Evolutionary conservation across 2,329 filamentous ascomycete genomes (phyloP), one percentile per base, ranked within the genome.

Genomic region (Fusarium temperatum): DNA sequence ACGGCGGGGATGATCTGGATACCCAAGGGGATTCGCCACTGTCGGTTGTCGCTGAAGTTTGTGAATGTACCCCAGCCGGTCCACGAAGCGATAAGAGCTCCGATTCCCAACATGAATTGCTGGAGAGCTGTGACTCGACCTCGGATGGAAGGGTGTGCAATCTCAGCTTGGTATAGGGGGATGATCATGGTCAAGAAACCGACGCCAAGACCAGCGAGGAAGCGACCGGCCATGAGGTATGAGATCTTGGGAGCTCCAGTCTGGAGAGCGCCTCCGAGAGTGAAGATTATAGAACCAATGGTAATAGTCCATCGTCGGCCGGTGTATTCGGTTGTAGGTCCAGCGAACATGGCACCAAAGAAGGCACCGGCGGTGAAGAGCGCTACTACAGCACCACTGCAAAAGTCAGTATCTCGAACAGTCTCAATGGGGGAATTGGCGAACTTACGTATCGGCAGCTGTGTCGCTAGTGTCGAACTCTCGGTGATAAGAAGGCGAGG

Each of bases 51-150:
- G 18, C 28, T 41, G 53, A 77, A 81, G 35, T 80, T 79, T 26
- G 78, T 70, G 66, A 77, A 83, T 2, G 80, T 84, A 50, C 91
- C 93, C 70, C 91, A 96, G 1, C 90, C 90, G 54, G 93, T 89
- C 93, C 93, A 95, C 1, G 90, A 87, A 0, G 94, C 93, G 22
- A 91, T 83, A 4, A 96, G 87, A 22, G 92, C 85, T 64, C 94
- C 94, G 35, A 96, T 88, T 3, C 93, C 93, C 58, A 96, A 81
- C 93, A 95, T 95, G 79, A 95, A 95, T 77, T 95, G 93, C 80
- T 95, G 93, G 8, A 96, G 85, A 36, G 90, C 89, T 1, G 93
- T 95, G 38, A 96, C 88, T 71, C 91, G 86, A 18, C 93, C 94
- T 80, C 94, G 89, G 77, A 96, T 96, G 66, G 87, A 88, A 4